Base-by-base conservation (phyloP, 306 rosid species). In the Trichosanthes truncata region DNA sequence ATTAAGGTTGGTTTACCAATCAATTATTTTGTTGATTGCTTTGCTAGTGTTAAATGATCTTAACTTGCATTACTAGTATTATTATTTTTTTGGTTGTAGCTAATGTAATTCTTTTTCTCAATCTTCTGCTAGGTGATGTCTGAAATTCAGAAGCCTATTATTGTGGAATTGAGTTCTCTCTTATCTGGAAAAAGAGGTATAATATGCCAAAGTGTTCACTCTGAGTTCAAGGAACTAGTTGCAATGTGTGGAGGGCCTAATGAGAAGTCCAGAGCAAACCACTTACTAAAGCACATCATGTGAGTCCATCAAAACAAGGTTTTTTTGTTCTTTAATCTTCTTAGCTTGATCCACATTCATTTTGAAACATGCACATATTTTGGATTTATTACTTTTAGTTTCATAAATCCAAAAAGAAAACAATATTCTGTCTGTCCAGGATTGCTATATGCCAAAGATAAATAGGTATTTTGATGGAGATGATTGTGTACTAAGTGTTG, bases 221-320 rank as follows among this genome's bases (percentile, higher is more conserved):
- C 80, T 55, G 98, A 92, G 85, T 91, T 95, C 88, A 88, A 87
- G 88, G 91, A 91, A 79, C 85, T 95, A 79, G 89, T 91, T 29
- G 48, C 56, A 26, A 91, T 92, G 97, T 92, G 94, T 79, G 98
- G 98, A 81, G 98, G 98, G 74, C 89, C 92, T 63, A 84, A 85
- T 52, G 98, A 95, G 83, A 92, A 91, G 79, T 88, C 83, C 74
- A 87, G 97, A 84, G 92, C 97, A 81, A 86, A 86, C 59, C 85
- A 81, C 43, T 85, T 95, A 80, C 87, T 91, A 74, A 88, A 85
- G 61, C 79, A 79, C 82, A 91, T 94, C 77, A 87, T 73, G 97
- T 91, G 87, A 91, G 93, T 83, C 85, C 59, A 20, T 38, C 43
- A 38, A 23, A 45, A 76, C 48, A 46, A 79, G 81, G 40, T 45